Base-by-base conservation (phyloP, 768 basidiomycete genomes). In the Candolleomyces eurysporus region DNA sequence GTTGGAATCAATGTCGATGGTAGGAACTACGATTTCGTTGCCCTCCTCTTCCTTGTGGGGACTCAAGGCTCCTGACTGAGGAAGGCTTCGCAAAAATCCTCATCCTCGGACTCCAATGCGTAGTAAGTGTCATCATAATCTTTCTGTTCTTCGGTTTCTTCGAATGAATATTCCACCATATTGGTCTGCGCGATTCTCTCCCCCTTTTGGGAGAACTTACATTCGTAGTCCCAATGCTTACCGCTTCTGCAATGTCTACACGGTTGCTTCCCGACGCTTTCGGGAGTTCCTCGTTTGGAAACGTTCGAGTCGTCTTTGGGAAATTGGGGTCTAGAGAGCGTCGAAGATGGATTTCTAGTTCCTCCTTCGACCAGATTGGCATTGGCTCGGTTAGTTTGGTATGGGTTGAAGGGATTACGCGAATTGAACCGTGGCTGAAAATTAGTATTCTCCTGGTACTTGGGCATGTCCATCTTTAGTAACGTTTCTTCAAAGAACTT, bases 171-270 rank as follows among this genome's bases (percentile, higher is more conserved):
- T 1, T 11, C 30, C 10, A 62, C 64, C 4, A 65, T 21, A 30
- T 73, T 71, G 7, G 58, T 67, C 73, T 61, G 40, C 14, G 31
- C 48, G 45, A n/a, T 10, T 59, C 53, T 39, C 57, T 59, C 50
- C 32, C 57, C 64, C 43, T 58, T 63, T 13, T 30, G 39, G 14
- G 71, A 52, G 61, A 76, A 59, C 30, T 67, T 70, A 60, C 76
- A 36, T 6, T 36, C 36, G 36, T 36, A 36, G 5, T 36, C 36
- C 36, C 36, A 36, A 11, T 36, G 36, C 75, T 11, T 76, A 72
- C 2, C 60, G 48, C 52, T 77, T 71, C 76, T 71, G 60, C 75
- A 73, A 57, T 76, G 72, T 9, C 71, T 36, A 50, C 75, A 76
- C 0, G 75, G 74, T 26, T 74, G 43, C 5, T 67, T 69, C 10